phyloP scores from a whole-genome alignment of 768 basidiomycete species.

The Tephrocybe sp. region DNA sequence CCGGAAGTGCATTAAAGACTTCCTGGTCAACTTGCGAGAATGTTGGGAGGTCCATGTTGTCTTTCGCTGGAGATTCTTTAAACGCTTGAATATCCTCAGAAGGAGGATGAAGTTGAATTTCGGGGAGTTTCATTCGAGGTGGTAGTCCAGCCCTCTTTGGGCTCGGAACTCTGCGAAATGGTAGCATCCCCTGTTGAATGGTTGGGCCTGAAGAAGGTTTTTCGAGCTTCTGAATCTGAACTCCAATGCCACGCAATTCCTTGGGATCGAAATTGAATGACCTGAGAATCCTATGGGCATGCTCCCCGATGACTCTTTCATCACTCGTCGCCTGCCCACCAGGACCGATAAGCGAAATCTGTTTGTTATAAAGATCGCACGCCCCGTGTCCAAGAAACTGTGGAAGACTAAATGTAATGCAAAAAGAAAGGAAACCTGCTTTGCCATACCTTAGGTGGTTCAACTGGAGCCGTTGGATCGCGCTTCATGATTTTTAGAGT shows the following conservation, averaged over 20 bases:
- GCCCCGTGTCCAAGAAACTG: constrained; percentile 92
- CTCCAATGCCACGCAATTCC: constrained; percentile 90
- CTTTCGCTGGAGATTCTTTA: constrained; percentile 18
- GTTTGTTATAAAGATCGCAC: constrained; percentile 82
- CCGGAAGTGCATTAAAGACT: constrained; percentile 71
- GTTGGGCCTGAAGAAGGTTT: constrained; percentile 31
- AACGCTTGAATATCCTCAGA: constrained; percentile 13
- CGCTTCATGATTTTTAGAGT: constrained; percentile 91
- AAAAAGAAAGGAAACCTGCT: not conserved
- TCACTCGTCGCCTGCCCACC: constrained; percentile 77
- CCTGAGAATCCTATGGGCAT: constrained; percentile 74
- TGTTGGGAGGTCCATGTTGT: constrained; percentile 45
- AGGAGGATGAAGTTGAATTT: constrained; percentile 20
- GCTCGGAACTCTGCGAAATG: constrained; percentile 42
- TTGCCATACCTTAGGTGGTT: constrained; percentile 78
- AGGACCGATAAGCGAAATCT: constrained; percentile 55
- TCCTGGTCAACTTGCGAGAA: constrained; percentile 75
- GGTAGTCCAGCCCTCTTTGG: constrained; percentile 17
- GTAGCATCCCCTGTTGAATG: constrained; percentile 54
- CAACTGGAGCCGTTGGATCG: constrained; percentile 81
- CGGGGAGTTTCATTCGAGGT: constrained; percentile 9
- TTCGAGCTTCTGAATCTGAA: constrained; percentile 90
- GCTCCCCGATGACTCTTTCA: constrained; percentile 65
- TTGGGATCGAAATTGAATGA: constrained; percentile 76
- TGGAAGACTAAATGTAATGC: not conserved